Percentiles rank a stretch among this genome's conserved stretches.
phyloP scores from a whole-genome alignment of 1,284 basidiomycete species.

The Athelia sp. region DNA sequence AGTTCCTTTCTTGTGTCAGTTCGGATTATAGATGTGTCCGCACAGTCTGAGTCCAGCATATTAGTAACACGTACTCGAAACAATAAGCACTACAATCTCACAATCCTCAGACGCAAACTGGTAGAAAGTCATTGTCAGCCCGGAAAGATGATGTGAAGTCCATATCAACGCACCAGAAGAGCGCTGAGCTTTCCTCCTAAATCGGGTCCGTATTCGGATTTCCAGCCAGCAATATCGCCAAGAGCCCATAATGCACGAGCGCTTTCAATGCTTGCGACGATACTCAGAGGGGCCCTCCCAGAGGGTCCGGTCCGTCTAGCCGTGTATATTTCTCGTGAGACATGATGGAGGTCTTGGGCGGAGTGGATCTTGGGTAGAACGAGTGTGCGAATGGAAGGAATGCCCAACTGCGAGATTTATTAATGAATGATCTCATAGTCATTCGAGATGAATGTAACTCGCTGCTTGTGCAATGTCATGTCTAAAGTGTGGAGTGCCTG shows the following conservation, averaged over 20 bases:
- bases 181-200: slow-evolving; percentile 48
- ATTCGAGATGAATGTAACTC: slow-evolving; percentile 18
- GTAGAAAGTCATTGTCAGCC: slow-evolving; percentile 2
- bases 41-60: slow-evolving; percentile 55
- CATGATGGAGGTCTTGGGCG: slow-evolving; percentile 55
- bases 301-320: slow-evolving; percentile 19
- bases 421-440: background rate
- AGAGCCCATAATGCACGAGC: slow-evolving; percentile 61
- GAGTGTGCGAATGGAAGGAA: slow-evolving; percentile 49
- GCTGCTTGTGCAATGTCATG: slow-evolving; percentile 70
- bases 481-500: slow-evolving; percentile 34
- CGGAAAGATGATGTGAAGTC: slow-evolving; percentile 7
- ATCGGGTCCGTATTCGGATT: slow-evolving; percentile 32
- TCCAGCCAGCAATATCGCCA: slow-evolving; percentile 63
- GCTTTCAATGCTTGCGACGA: slow-evolving; percentile 80
- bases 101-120: slow-evolving; percentile 93
- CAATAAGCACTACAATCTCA: slow-evolving; percentile 28
- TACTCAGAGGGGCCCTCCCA: slow-evolving; percentile 35
- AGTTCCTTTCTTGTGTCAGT: slow-evolving; percentile 72
- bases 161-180: slow-evolving; percentile 37
- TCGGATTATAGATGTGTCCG: slow-evolving; percentile 83
- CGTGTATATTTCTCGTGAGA: slow-evolving; percentile 44
- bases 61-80: slow-evolving; percentile 1
- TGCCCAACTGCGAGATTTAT: slow-evolving; percentile 33
- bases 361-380: slow-evolving; percentile 80